phyloP scores from a whole-genome alignment of 2,329 filamentous ascomycete species.

The Emmonsiellopsis sp. region DNA sequence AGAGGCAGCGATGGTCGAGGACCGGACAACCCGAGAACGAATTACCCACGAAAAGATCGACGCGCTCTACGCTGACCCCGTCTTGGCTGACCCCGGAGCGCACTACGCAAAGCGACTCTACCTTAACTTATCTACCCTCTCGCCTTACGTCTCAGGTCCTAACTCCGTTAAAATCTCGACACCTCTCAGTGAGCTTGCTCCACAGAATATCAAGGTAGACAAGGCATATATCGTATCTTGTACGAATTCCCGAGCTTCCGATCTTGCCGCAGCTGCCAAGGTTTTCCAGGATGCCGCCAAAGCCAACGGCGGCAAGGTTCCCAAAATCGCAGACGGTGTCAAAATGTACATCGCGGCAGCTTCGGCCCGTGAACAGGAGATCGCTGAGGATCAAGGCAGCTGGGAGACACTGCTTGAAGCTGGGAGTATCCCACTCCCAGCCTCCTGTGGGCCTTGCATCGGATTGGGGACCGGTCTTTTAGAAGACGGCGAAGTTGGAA shows the following conservation, averaged over 20 bases:
- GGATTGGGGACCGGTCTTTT: slow-evolving; percentile 72
- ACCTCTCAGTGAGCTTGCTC: slow-evolving; percentile 63
- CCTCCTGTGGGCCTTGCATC: slow-evolving; percentile 79
- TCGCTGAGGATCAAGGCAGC: slow-evolving; percentile 70
- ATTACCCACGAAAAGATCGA: slow-evolving; percentile 69
- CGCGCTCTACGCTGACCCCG: slow-evolving; percentile 56
- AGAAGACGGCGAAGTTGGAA: slow-evolving; percentile 77
- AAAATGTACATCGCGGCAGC: slow-evolving; percentile 87
- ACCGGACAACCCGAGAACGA: slow-evolving; percentile 43
- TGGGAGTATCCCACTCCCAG: slow-evolving; percentile 61
- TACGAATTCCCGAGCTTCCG: slow-evolving; percentile 75
- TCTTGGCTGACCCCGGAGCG: slow-evolving; percentile 66
- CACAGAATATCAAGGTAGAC: slow-evolving; percentile 66
- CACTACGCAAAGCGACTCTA: slow-evolving; percentile 76
- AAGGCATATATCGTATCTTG: slow-evolving; percentile 85
- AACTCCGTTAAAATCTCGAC: slow-evolving; percentile 86
- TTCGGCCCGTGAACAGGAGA: slow-evolving; percentile 64
- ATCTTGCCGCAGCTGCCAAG: slow-evolving; percentile 69
- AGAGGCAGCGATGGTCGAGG: slow-evolving; percentile 49
- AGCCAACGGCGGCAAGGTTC: slow-evolving; percentile 49
- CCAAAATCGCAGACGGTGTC: slow-evolving; percentile 67
- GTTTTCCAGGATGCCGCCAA: slow-evolving; percentile 73
- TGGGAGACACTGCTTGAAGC: slow-evolving; percentile 78
- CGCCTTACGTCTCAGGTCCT: slow-evolving; percentile 76
- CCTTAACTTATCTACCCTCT: slow-evolving; percentile 72